Percentiles rank a stretch among this genome's conserved stretches.
Conservation (phyloP, 495 filamentous ascomycete species). For the Hypoxylon cercidicola region DNA sequence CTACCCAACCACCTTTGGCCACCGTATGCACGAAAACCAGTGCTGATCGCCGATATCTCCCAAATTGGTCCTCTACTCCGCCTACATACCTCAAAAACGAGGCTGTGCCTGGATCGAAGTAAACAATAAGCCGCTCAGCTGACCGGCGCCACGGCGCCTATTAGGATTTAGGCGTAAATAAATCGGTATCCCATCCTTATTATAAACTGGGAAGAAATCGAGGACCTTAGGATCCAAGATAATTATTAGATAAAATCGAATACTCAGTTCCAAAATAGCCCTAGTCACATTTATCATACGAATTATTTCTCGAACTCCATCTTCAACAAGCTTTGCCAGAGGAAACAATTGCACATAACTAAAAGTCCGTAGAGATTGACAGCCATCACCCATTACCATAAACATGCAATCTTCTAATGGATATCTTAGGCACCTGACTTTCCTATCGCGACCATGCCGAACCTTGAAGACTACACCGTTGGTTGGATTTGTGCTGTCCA, state of each 20-base stretch:
- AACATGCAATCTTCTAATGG: not conserved
- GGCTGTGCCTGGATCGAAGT: not conserved
- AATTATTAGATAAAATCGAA: too few relatives aligned
- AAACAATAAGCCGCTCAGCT: too few relatives aligned
- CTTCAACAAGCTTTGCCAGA: not conserved
- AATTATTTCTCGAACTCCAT: not conserved
- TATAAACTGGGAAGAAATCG: too few relatives aligned
- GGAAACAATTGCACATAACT: not conserved
- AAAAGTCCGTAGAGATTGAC: not conserved
- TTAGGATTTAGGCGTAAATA: too few relatives aligned
- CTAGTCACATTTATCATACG: not conserved
- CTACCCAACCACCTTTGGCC: not conserved
- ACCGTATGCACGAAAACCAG: conserved; percentile 1
- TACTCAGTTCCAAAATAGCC: too few relatives aligned
- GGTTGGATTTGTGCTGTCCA: conserved; percentile 54
- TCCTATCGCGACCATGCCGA: not conserved
- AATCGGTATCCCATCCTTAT: too few relatives aligned
- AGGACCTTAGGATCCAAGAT: too few relatives aligned
- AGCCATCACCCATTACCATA: not conserved
- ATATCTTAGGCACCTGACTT: not conserved
- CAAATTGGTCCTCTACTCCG: not conserved
- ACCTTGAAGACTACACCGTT: conserved; percentile 30
- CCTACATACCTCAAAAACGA: too few relatives aligned
- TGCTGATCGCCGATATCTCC: conserved; percentile 5
- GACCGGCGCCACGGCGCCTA: too few relatives aligned